These are phyloP conservation scores for Saccharata proteae DNA, from an alignment of 2,329 filamentous ascomycete genomes.

Conservation along the genomic window DNA sequence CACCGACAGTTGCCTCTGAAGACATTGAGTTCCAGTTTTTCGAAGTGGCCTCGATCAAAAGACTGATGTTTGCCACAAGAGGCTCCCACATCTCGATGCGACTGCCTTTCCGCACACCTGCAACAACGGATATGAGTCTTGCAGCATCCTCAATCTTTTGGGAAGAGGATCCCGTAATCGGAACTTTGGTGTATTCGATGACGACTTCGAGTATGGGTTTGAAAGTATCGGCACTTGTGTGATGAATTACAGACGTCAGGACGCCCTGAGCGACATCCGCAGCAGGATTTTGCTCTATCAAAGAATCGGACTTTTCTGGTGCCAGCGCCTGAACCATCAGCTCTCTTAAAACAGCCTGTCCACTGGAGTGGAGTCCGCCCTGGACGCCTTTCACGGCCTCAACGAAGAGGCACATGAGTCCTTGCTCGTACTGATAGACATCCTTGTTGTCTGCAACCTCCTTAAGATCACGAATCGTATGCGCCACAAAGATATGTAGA, in stretches of 20 bases:
- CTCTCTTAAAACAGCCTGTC: slow-evolving; percentile 39
- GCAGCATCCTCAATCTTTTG: slow-evolving; percentile 15
- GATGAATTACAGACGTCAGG: slow-evolving; percentile 70
- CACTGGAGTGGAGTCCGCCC: slow-evolving; percentile 45
- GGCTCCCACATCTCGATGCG: slow-evolving; percentile 61
- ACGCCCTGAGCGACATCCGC: slow-evolving; percentile 61
- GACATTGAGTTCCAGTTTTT: slow-evolving; percentile 8
- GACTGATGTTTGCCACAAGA: slow-evolving; percentile 38
- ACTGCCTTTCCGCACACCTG: slow-evolving; percentile 70
- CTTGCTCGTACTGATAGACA: slow-evolving; percentile 64
- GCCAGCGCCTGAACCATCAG: slow-evolving; percentile 28
- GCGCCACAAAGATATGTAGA: slow-evolving; percentile 56
- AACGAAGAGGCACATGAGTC: slow-evolving; percentile 82
- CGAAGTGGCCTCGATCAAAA: slow-evolving; percentile 17
- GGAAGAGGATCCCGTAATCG: not conserved
- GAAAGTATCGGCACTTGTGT: slow-evolving; percentile 65
- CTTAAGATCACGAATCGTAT: slow-evolving; percentile 58
- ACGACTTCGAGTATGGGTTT: slow-evolving; percentile 53
- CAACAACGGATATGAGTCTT: slow-evolving; percentile 52
- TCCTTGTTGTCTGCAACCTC: slow-evolving; percentile 42
- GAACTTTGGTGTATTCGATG: no score
- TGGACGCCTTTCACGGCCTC: slow-evolving; percentile 61
- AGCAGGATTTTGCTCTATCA: slow-evolving; percentile 34
- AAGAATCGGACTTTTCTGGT: slow-evolving; percentile 11
- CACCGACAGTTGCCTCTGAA: slow-evolving; percentile 11